phyloP scores from a whole-genome alignment of 2,329 filamentous ascomycete species.

The Alternaria sp. region DNA sequence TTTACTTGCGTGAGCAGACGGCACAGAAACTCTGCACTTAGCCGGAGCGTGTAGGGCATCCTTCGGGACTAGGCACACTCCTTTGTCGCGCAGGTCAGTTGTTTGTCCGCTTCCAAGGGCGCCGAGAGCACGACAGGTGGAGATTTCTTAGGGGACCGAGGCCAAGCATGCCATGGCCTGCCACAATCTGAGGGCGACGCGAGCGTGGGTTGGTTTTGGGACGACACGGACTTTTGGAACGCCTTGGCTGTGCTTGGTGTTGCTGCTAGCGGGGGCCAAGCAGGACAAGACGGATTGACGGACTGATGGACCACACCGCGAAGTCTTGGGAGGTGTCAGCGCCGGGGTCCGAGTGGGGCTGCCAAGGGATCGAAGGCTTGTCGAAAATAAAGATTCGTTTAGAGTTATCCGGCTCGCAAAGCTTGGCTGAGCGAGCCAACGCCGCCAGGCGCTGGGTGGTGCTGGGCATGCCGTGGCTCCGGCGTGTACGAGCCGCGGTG shows the following conservation, averaged over 20 bases:
- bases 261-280: conserved; percentile 26
- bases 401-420: conserved; percentile 39
- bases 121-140: conserved; percentile 7
- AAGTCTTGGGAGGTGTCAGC: conserved; percentile 37
- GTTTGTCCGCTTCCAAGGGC: conserved; percentile 2
- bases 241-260: conserved; percentile 31
- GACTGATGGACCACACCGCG: conserved; percentile 14
- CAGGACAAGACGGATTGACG: conserved; percentile 35
- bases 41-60: not conserved
- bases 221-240: conserved; percentile 18
- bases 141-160: conserved; percentile 26
- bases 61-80: not conserved
- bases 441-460: conserved; percentile 23
- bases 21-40: not conserved
- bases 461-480: conserved; percentile 23
- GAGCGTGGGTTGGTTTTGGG: conserved; percentile 10
- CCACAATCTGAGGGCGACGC: conserved; percentile 3
- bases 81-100: not conserved
- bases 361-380: conserved; percentile 45
- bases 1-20: not conserved
- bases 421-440: conserved; percentile 35
- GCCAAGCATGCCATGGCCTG: conserved; percentile 23
- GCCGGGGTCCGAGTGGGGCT: conserved; percentile 21
- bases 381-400: conserved; percentile 43
- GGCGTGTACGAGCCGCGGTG: not conserved